Percentiles rank a stretch among this genome's conserved stretches.
phyloP scores from a whole-genome alignment of 768 basidiomycete genomes.

The Phallus indusiatus region DNA sequence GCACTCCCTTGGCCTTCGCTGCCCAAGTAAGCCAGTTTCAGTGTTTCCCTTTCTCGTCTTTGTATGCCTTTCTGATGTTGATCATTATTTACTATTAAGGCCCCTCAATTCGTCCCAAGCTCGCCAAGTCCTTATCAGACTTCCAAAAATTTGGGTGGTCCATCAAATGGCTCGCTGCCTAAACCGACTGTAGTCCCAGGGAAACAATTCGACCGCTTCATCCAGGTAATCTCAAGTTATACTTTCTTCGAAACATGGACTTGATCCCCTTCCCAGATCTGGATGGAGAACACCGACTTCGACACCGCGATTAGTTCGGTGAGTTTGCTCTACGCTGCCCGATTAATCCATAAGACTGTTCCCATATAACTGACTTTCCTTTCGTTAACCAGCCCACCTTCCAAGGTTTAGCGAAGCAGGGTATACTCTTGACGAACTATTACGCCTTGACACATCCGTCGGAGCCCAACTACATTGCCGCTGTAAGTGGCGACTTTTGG shows the following conservation, averaged over 20 bases:
- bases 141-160: conserved; percentile 29
- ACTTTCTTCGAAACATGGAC: neutral
- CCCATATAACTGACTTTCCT: too few relatives aligned
- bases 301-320: conserved; percentile 17
- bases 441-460: conserved; percentile 49
- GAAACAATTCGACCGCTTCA: conserved; percentile 37
- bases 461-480: conserved; percentile 46
- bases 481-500: conserved; percentile 43
- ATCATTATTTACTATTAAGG: conserved; percentile 8
- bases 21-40: neutral
- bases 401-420: conserved; percentile 35
- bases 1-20: neutral
- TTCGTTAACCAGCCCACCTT: conserved; percentile 17
- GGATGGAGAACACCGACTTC: conserved; percentile 58
- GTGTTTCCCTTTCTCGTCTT: neutral
- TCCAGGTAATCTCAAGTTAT: conserved; percentile 20
- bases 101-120: conserved; percentile 22
- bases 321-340: neutral
- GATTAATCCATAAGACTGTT: too few relatives aligned
- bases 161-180: conserved; percentile 33
- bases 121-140: conserved; percentile 21
- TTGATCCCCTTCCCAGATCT: conserved; percentile 30
- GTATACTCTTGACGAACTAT: conserved; percentile 35
- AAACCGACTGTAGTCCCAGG: conserved; percentile 31
- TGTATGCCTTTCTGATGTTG: conserved; percentile 2